Percentiles rank a stretch among this genome's conserved stretches.
Evolutionary conservation across 306 rosid genomes (phyloP).

Genomic region (Morella rubra): DNA sequence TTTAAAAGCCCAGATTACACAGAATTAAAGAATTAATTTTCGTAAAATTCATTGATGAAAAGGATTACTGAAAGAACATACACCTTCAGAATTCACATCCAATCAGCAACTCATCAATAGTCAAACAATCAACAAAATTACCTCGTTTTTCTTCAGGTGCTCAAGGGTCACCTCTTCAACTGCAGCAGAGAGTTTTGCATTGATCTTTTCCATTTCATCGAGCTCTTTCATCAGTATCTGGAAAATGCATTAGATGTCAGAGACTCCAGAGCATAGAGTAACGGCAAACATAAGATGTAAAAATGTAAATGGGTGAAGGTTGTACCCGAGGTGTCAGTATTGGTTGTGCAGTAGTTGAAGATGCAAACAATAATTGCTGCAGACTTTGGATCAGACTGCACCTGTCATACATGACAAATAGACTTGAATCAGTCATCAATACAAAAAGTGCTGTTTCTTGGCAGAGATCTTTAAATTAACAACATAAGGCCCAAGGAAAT

Average conservation of each 20-base stretch:
- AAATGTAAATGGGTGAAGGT: constrained; percentile 2
- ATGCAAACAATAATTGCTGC: constrained; percentile 90
- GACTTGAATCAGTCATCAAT: not conserved
- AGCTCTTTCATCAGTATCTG: constrained; percentile 98
- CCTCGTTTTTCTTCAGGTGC: constrained; percentile 96
- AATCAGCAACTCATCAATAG: not conserved
- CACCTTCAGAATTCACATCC: not conserved
- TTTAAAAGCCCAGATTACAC: not conserved
- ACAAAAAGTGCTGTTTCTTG: not conserved
- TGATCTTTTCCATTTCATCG: constrained; percentile 96
- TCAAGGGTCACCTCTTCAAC: constrained; percentile 95
- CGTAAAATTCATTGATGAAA: not conserved
- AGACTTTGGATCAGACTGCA: constrained; percentile 91
- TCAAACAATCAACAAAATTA: constrained; percentile 26
- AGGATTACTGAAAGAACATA: not conserved
- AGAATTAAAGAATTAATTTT: not conserved
- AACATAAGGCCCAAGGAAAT: not conserved
- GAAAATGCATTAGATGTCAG: constrained; percentile 20
- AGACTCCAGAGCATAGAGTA: constrained; percentile 6
- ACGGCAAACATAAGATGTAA: not conserved
- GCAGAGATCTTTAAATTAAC: not conserved
- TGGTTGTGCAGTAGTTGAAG: constrained; percentile 98
- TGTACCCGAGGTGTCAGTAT: constrained; percentile 90
- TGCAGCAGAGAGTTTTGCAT: constrained; percentile 80
- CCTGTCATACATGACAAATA: constrained; percentile 37